phyloP scores from a whole-genome alignment of 176 grass and related monocot species.

The Tuctoria greenei region DNA sequence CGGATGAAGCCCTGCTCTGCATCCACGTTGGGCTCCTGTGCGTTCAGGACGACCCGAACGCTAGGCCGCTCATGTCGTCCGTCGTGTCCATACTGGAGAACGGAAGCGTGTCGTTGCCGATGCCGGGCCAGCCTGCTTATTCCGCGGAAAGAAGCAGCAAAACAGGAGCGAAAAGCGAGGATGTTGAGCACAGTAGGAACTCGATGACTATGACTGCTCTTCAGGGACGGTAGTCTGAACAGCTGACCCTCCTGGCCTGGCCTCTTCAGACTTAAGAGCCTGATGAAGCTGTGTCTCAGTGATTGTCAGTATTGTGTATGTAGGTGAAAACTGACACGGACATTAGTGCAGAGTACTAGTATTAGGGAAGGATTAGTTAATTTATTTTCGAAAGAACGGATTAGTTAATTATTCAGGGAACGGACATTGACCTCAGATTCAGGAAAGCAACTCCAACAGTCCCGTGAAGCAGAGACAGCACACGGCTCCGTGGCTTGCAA shows the following conservation, averaged over 20 bases:
- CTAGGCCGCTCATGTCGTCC: constrained; percentile 50
- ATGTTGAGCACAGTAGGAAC: constrained; percentile 29
- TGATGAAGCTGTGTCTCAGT: not conserved
- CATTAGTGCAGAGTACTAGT: not conserved
- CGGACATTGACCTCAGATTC: not conserved
- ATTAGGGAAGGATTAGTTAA: not conserved
- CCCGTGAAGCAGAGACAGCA: not conserved
- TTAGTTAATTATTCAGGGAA: not conserved
- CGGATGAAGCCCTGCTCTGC: constrained; percentile 44
- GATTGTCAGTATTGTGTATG: not conserved
- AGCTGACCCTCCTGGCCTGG: not conserved
- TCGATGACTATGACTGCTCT: constrained; percentile 36
- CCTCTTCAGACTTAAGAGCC: not conserved
- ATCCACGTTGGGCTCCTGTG: constrained; percentile 67
- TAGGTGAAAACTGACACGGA: not conserved
- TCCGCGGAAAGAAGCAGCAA: not conserved
- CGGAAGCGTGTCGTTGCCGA: constrained; percentile 35
- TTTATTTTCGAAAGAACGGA: too few species aligned
- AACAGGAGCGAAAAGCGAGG: not conserved
- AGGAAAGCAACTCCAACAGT: not conserved
- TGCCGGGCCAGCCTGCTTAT: constrained; percentile 36
- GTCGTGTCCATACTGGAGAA: constrained; percentile 57
- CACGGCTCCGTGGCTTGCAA: too few species aligned
- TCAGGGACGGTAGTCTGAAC: constrained; percentile 24
- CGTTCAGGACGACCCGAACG: constrained; percentile 53